Conservation (phyloP, 192 early-diverging fungal genomes). For the Backusella parvicylindrica region DNA sequence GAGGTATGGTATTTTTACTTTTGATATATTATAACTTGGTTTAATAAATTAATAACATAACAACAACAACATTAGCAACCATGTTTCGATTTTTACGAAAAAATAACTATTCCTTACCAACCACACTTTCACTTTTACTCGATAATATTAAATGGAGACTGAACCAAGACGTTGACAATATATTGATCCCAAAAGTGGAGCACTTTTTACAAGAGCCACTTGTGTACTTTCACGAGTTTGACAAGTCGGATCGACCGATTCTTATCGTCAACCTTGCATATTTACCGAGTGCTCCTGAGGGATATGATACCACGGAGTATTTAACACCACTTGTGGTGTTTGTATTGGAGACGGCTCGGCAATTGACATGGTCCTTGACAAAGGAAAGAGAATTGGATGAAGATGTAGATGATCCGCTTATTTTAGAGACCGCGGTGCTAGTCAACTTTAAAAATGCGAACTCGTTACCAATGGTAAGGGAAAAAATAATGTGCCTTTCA, state of each 20-base stretch:
- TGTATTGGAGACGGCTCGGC: constrained; percentile 32
- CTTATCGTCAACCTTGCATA: constrained; percentile 27
- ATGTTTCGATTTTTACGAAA: constrained; percentile 39
- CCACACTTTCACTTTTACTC: constrained; percentile 23
- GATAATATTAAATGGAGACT: constrained; percentile 39
- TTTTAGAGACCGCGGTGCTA: constrained; percentile 13
- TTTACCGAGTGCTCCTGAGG: constrained; percentile 16
- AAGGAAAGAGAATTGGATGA: constrained; percentile 13
- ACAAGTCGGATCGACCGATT: constrained; percentile 32
- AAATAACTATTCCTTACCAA: constrained; percentile 27
- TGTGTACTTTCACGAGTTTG: constrained; percentile 36
- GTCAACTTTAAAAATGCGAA: constrained; percentile 27
- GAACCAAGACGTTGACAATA: constrained; percentile 24
- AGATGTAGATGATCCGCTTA: constrained; percentile 5
- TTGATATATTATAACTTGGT: too few species aligned
- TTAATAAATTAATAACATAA: background rate
- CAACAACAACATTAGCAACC: constrained; percentile 24
- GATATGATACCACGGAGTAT: constrained; percentile 10
- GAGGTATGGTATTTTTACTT: too few species aligned
- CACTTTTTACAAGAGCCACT: constrained; percentile 20
- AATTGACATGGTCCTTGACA: constrained; percentile 18
- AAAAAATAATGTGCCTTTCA: too few species aligned
- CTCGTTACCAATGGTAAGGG: constrained; percentile 20
- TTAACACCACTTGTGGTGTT: constrained; percentile 32
- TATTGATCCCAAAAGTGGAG: constrained; percentile 12